These are phyloP conservation scores for Austroboletus festivus DNA, from an alignment of 768 basidiomycete species.

Conservation along the genomic window DNA sequence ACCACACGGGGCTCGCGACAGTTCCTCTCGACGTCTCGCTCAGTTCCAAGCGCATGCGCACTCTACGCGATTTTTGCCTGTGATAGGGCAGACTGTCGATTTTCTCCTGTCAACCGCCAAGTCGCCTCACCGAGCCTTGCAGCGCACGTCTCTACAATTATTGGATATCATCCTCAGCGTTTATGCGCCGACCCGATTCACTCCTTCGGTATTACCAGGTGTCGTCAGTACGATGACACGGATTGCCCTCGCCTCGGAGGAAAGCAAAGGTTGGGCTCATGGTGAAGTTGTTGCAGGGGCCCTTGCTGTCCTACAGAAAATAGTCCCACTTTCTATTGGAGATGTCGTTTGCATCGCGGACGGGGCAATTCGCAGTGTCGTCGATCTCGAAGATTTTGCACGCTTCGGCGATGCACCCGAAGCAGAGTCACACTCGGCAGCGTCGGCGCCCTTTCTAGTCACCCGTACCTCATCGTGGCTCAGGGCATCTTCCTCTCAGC, in stretches of 20 bases:
- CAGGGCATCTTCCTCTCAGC: slow-evolving; percentile 73
- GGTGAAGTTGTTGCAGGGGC: slow-evolving; percentile 63
- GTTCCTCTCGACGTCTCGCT: slow-evolving; percentile 33
- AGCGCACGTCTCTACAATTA: slow-evolving; percentile 58
- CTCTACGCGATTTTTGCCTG: slow-evolving; percentile 57
- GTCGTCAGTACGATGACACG: slow-evolving; percentile 75
- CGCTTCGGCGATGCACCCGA: slow-evolving; percentile 25
- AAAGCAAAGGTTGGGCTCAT: slow-evolving; percentile 65
- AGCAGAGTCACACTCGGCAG: slow-evolving; percentile 17
- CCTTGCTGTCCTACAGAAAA: slow-evolving; percentile 52
- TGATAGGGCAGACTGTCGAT: slow-evolving; percentile 81
- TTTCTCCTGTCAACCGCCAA: slow-evolving; percentile 59
- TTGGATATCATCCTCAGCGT: slow-evolving; percentile 48
- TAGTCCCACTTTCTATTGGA: slow-evolving; percentile 57
- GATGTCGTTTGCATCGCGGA: slow-evolving; percentile 65
- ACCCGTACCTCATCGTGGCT: slow-evolving; percentile 75
- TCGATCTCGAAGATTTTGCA: slow-evolving; percentile 62
- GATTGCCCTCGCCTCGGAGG: slow-evolving; percentile 54
- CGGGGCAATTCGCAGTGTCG: slow-evolving; percentile 53
- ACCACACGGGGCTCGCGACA: slow-evolving; percentile 25
- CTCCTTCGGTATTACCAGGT: slow-evolving; percentile 79
- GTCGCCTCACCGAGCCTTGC: slow-evolving; percentile 59
- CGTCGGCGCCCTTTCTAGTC: slow-evolving; percentile 45
- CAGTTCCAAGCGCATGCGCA: slow-evolving; percentile 40
- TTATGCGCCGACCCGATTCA: slow-evolving; percentile 50